Evolutionary conservation across 1,284 basidiomycete genomes (phyloP).

Genomic region (Fomitopsis pinicola): DNA sequence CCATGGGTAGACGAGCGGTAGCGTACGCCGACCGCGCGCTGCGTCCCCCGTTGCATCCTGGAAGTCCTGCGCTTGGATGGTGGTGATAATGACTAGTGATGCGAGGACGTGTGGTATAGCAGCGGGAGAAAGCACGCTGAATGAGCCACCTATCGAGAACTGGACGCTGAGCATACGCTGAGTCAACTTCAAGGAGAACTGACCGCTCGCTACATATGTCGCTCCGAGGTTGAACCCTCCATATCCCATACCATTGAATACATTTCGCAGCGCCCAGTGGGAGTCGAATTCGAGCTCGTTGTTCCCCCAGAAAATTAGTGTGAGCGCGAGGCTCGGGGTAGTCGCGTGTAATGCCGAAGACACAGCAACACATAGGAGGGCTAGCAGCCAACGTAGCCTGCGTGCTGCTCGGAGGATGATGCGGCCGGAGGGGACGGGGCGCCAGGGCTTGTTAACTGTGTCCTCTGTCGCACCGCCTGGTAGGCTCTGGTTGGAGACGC

Average conservation of each 20-base stretch:
- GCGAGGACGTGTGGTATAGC: conserved; percentile 9
- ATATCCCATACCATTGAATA: conserved; percentile 34
- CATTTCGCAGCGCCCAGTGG: conserved; percentile 34
- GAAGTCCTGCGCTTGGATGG: conserved; percentile 30
- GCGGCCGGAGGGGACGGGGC: conserved; percentile 40
- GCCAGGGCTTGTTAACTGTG: conserved; percentile 36
- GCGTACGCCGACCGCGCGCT: conserved; percentile 22
- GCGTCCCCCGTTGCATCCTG: conserved; percentile 28
- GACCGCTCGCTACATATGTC: conserved; percentile 31
- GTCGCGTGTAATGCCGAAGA: conserved; percentile 27
- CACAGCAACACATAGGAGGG: conserved; percentile 33
- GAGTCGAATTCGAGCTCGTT: conserved; percentile 32
- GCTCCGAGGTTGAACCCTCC: conserved; percentile 34
- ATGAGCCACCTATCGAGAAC: background rate
- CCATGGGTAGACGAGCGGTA: conserved; percentile 22
- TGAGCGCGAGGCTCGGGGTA: conserved; percentile 26
- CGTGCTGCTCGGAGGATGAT: conserved; percentile 29
- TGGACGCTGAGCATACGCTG: background rate
- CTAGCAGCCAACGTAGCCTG: conserved; percentile 31
- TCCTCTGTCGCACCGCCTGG: conserved; percentile 33
- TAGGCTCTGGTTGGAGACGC: conserved; percentile 37
- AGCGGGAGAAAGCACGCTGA: background rate
- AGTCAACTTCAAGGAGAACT: background rate
- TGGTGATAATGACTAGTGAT: conserved; percentile 23
- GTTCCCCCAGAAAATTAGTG: conserved; percentile 23